Evolutionary conservation across 2,329 filamentous ascomycete genomes (phyloP), one percentile per base, ranked within the genome.

Genomic region (Penicillium sclerotiorum): DNA sequence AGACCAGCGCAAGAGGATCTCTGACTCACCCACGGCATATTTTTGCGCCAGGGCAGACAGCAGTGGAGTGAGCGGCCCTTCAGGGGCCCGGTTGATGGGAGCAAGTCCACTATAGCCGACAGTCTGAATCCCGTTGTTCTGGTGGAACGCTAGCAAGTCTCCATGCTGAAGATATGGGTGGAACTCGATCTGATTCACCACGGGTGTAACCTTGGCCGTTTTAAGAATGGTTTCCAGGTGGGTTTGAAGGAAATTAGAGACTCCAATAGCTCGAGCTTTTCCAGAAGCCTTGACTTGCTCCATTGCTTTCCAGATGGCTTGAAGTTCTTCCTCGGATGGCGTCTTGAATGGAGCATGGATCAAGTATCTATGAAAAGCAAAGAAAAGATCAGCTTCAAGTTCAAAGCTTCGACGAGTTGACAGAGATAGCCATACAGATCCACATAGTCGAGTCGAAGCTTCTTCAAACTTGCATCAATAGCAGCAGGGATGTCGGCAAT

Each of bases 311-410:
- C 83, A 86, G 37, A 79, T 77, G 25, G 71, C 64, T 63, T 85
- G 82, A 13, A 85, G 74, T 12, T 82, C 76, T 23, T 69, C 69
- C 41, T 82, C 77, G 0, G 74, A 74, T 38, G 79, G 74, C 32
- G 76, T 77, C 55, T 80, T 83, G 69, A 82, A 86, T 0, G 83
- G 84, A 2, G 75, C 68, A 61, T 87, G 84, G 53, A 86, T 85
- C 12, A 87, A 70, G 59, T 84, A 85, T 43, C 80, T 82, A 38
- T 32, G 11, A 13, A 12, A 12, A 32, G 28, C 28, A 32, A n/a
- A 18, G 15, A 36, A 36, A 9, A 4, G 15, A n/a, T 2, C 3
- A 17, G 7, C 17, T 5, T 9, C 2, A 5, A 36, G 18, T 15
- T 18, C 17, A 15, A 28, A 20, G 8, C 8, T n/a, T n/a, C n/a